Base-by-base conservation (phyloP, 768 basidiomycete genomes). In the Amanita thiersii region DNA sequence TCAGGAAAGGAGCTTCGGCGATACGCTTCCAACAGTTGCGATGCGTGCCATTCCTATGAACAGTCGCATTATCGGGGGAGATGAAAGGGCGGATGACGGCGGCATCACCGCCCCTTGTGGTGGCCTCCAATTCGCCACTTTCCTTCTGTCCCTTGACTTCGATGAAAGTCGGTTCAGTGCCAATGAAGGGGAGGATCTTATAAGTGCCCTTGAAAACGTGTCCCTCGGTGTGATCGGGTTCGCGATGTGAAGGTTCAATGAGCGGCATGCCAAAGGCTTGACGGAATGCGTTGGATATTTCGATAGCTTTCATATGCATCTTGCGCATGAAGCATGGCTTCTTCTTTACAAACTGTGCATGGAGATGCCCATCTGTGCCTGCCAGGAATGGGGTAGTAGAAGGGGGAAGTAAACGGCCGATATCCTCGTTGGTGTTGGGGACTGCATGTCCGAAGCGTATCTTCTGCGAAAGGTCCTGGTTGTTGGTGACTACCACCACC, bases 221-320 rank as follows among this genome's bases (percentile, higher is more conserved):
- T 4, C 40, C 31, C 24, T 40, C 39, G 10, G 46, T 36, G 36
- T 48, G 47, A 23, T 46, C 18, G 21, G 29, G 45, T 15, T 8
- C 11, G 24, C n/a, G 29, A 19, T 39, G 37, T 29, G 46, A 21
- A 31, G 48, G 37, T 28, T 71, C 65, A 54, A 74, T 71, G 45
- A 62, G 59, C 6, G 74, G 66, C 47, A 79, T 52, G 14, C 80
- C 79, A 26, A 85, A 58, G 1, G 69, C 68, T 44, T 73, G 59
- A 32, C 75, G 64, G 64, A 86, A 68, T 19, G 65, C 50, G 48
- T 80, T 77, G 38, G 75, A 70, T 29, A 79, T 45, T 45, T 67
- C 61, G 41, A 75, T 50, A 19, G 70, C 68, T 52, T 79, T 80
- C 52, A 68, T 56, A 47, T 61, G 64, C 54, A 74, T 36, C 23